phyloP scores from a whole-genome alignment of 192 early-diverging fungal genomes.

The Thoreauomyces humboldtii region DNA sequence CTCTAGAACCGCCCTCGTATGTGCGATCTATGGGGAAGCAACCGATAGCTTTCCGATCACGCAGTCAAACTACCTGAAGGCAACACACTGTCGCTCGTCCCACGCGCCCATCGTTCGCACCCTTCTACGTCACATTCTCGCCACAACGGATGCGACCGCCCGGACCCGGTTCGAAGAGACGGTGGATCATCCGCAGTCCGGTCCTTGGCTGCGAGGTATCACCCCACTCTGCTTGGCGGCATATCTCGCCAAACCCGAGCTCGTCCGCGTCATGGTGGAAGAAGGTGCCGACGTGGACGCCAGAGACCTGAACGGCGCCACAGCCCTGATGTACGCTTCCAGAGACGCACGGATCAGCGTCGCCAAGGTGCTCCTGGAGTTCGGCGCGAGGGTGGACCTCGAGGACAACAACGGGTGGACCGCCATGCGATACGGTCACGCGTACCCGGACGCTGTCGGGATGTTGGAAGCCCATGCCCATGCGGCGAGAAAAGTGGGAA shows the following conservation, averaged over 20 bases:
- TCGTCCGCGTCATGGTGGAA: constrained; percentile 56
- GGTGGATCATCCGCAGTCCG: constrained; percentile 60
- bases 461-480: too few relatives aligned
- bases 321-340: constrained; percentile 71
- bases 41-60: constrained; percentile 55
- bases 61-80: constrained; percentile 48
- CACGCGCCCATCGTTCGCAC: constrained; percentile 55
- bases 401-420: constrained; percentile 68
- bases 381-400: constrained; percentile 51
- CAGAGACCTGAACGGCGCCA: constrained; percentile 61
- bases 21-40: constrained; percentile 55
- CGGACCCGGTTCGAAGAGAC: constrained; percentile 24
- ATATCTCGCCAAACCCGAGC: constrained; percentile 61
- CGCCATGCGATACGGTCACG: constrained; percentile 59
- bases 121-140: constrained; percentile 40
- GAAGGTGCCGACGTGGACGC: constrained; percentile 64
- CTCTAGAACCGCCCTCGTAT: constrained; percentile 58
- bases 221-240: constrained; percentile 67
- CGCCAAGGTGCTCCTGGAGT: constrained; percentile 49
- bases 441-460: constrained; percentile 57
- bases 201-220: constrained; percentile 50
- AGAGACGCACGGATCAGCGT: constrained; percentile 60
- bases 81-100: constrained; percentile 49
- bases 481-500: too few relatives aligned
- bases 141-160: constrained; percentile 8